phyloP scores from a whole-genome alignment of 2,329 filamentous ascomycete genomes.

The Nemania serpens region DNA sequence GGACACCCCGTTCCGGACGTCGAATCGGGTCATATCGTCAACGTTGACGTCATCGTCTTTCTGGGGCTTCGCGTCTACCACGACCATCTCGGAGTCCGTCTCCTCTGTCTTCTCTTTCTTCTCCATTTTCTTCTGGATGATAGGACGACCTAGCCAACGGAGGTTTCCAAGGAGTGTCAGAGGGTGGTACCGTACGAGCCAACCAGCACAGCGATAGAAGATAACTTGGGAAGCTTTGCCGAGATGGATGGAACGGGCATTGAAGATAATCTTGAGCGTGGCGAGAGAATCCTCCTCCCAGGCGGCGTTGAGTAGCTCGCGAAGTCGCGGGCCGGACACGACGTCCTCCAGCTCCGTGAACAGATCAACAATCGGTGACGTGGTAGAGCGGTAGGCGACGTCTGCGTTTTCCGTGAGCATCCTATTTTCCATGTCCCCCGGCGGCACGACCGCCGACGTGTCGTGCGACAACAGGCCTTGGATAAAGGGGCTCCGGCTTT shows the following conservation, averaged over 20 bases:
- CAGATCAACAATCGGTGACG: constrained; percentile 55
- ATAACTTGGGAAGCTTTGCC: constrained; percentile 55
- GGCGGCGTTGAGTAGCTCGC: constrained; percentile 50
- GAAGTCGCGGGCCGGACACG: constrained; percentile 44
- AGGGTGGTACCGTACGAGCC: constrained; percentile 60
- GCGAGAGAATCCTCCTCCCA: constrained; percentile 54
- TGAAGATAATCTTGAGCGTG: constrained; percentile 65
- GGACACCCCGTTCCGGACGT: constrained; percentile 54
- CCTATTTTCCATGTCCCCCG: constrained; percentile 45
- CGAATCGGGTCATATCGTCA: constrained; percentile 45
- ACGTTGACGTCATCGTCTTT: too few relatives aligned
- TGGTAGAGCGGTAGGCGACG: constrained; percentile 53
- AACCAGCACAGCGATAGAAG: constrained; percentile 60
- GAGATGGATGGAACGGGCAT: constrained; percentile 63
- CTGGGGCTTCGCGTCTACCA: constrained; percentile 43
- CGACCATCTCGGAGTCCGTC: constrained; percentile 39
- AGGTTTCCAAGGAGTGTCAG: constrained; percentile 59
- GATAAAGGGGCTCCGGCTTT: constrained; percentile 41
- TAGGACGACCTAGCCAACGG: constrained; percentile 58
- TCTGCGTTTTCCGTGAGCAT: constrained; percentile 59
- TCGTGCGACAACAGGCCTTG: constrained; percentile 39
- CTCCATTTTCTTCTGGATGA: constrained; percentile 58
- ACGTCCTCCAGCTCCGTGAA: constrained; percentile 56
- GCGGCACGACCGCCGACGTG: background rate
- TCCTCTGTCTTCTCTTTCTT: constrained; percentile 41